Evolutionary conservation across 257 asterid genomes (phyloP).

Genomic region (Nemophila menziesii): DNA sequence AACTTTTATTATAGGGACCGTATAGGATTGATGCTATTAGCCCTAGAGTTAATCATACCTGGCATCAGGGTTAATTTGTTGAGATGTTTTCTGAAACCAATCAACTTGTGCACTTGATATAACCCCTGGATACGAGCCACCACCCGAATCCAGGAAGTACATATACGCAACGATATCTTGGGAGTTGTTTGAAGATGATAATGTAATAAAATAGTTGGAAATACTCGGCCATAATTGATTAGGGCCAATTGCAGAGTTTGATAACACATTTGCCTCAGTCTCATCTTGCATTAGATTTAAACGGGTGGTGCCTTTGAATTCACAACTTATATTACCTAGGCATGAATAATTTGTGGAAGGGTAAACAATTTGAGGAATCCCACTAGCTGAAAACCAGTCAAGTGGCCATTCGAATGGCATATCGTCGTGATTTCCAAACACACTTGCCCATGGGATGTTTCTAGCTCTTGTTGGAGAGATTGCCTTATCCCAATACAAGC

Average conservation of each 20-base stretch:
- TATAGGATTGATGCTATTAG: too few relatives aligned
- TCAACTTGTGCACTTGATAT: slow-evolving; percentile 62
- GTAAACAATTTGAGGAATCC: slow-evolving; percentile 51
- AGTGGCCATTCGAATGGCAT: slow-evolving; percentile 82
- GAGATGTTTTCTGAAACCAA: slow-evolving; percentile 54
- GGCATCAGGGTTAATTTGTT: slow-evolving; percentile 49
- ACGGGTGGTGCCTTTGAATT: slow-evolving; percentile 72
- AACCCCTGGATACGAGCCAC: slow-evolving; percentile 83
- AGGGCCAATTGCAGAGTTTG: slow-evolving; percentile 51
- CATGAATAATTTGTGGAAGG: slow-evolving; percentile 21
- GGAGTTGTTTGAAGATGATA: slow-evolving; percentile 31
- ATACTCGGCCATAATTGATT: slow-evolving; percentile 64
- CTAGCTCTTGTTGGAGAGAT: slow-evolving; percentile 56
- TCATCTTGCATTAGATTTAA: slow-evolving; percentile 48
- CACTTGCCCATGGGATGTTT: slow-evolving; percentile 63
- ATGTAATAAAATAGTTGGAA: slow-evolving; percentile 59
- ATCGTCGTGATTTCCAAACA: slow-evolving; percentile 93
- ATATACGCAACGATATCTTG: slow-evolving; percentile 32
- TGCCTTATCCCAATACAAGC: slow-evolving; percentile 76
- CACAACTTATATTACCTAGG: slow-evolving; percentile 35
- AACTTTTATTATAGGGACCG: too few relatives aligned
- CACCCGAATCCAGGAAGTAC: slow-evolving; percentile 91
- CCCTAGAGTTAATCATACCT: too few relatives aligned
- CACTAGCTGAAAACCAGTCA: slow-evolving; percentile 70
- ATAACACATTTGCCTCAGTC: slow-evolving; percentile 26